Evolutionary conservation across 202 grass and related monocot species (phyloP).

Genomic region (Miscanthus sacchariflorus): DNA sequence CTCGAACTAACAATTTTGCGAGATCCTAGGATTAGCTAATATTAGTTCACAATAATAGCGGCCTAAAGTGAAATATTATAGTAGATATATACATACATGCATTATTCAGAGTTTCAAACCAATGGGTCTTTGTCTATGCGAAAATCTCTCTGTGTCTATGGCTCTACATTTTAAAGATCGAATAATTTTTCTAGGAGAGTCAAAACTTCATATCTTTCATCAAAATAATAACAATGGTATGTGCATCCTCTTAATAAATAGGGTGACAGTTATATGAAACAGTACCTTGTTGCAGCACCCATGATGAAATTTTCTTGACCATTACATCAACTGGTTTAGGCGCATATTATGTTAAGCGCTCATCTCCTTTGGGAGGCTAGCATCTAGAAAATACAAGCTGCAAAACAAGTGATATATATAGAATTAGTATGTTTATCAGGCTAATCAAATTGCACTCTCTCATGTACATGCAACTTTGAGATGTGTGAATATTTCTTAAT

Average conservation of each 20-base stretch:
- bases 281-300: conserved; percentile 50
- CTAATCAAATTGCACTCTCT: not conserved
- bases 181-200: conserved; percentile 18
- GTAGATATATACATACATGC: not conserved
- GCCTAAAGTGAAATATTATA: conserved; percentile 4
- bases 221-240: not conserved
- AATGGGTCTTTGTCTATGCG: not conserved
- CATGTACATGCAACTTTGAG: not conserved
- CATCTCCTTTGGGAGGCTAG: conserved; percentile 90
- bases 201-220: not conserved
- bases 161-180: conserved; percentile 2
- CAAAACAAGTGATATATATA: conserved; percentile 27
- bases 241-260: conserved; percentile 16
- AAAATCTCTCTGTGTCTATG: not conserved
- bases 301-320: conserved; percentile 33
- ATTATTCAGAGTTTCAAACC: conserved; percentile 18
- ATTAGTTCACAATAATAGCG: not conserved
- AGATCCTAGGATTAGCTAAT: conserved; percentile 2
- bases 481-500: conserved; percentile 14
- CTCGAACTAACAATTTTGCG: not conserved
- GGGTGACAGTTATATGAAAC: not conserved
- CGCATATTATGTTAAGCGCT: conserved; percentile 49
- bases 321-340: conserved; percentile 3
- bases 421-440: not conserved
- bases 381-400: conserved; percentile 93